Evolutionary conservation across 148 eudicot species (phyloP).

Genomic region (Cornus controversa): DNA sequence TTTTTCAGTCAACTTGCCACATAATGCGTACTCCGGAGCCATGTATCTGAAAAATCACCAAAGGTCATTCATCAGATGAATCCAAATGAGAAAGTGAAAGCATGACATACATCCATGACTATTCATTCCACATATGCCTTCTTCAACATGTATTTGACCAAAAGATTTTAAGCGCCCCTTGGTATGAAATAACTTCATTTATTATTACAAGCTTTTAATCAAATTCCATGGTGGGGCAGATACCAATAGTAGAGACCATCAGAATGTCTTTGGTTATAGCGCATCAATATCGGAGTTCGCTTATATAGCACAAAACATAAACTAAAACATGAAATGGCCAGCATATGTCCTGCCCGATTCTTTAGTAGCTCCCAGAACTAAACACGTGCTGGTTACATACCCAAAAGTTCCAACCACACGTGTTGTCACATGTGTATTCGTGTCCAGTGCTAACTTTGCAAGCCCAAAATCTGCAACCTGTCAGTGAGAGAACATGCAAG

Average conservation of each 20-base stretch:
- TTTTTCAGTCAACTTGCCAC: conserved; percentile 92
- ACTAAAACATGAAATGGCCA: neutral
- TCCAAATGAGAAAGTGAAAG: neutral
- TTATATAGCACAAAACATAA: neutral
- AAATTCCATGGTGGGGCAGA: neutral
- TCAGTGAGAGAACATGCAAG: conserved; percentile 11
- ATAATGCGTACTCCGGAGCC: conserved; percentile 98
- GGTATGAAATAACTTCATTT: neutral
- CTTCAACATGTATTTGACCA: neutral
- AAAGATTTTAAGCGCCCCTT: neutral
- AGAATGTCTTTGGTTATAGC: neutral
- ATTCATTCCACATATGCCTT: neutral
- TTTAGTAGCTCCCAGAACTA: neutral
- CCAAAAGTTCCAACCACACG: conserved; percentile 90
- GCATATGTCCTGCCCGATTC: neutral
- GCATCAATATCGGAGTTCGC: neutral
- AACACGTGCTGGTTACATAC: conserved; percentile 26
- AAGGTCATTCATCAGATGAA: conserved; percentile 7
- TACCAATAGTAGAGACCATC: neutral
- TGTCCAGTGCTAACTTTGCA: conserved; percentile 64
- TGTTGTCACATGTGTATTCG: conserved; percentile 64
- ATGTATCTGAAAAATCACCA: conserved; percentile 58
- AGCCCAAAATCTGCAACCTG: conserved; percentile 83
- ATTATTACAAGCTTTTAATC: neutral
- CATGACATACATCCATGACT: neutral